A percentile compares a stretch with the other conserved stretches of the same genome.
Conservation (phyloP, 257 asterid genomes). For the Solanum arcanum region DNA sequence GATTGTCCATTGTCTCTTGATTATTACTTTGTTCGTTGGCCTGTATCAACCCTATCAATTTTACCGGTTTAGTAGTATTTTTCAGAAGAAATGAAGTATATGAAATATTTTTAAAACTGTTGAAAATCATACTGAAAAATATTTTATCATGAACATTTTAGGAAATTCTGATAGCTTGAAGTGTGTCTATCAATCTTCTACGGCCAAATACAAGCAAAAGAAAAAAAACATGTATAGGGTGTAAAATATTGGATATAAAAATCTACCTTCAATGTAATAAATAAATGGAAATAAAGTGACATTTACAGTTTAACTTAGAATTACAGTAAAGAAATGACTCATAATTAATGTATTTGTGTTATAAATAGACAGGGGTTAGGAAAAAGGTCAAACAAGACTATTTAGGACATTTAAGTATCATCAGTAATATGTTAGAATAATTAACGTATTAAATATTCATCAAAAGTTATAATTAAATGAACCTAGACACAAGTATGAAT, state of each 20-base stretch:
- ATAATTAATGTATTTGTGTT: too few species aligned
- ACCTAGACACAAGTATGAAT: not conserved
- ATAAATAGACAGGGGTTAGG: not conserved
- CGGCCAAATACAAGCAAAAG: not conserved
- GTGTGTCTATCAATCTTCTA: not conserved
- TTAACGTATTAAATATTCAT: not conserved
- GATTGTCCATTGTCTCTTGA: not conserved
- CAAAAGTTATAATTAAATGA: not conserved
- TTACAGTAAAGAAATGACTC: not conserved
- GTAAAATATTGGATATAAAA: not conserved
- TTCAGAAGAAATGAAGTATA: not conserved
- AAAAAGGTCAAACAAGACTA: not conserved
- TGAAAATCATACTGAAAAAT: too few species aligned
- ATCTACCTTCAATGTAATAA: not conserved
- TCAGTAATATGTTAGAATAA: not conserved
- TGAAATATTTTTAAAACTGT: too few species aligned
- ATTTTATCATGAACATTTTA: too few species aligned
- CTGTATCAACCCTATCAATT: not conserved
- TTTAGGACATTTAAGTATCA: not conserved
- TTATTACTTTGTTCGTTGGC: not conserved
- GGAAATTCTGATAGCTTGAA: too few species aligned
- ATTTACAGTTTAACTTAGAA: not conserved
- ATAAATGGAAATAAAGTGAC: not conserved
- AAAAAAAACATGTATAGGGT: not conserved
- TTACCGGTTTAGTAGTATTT: not conserved